These are phyloP conservation scores for Penicillium argentinense DNA, from an alignment of 495 filamentous ascomycete genomes.

Conservation along the genomic window DNA sequence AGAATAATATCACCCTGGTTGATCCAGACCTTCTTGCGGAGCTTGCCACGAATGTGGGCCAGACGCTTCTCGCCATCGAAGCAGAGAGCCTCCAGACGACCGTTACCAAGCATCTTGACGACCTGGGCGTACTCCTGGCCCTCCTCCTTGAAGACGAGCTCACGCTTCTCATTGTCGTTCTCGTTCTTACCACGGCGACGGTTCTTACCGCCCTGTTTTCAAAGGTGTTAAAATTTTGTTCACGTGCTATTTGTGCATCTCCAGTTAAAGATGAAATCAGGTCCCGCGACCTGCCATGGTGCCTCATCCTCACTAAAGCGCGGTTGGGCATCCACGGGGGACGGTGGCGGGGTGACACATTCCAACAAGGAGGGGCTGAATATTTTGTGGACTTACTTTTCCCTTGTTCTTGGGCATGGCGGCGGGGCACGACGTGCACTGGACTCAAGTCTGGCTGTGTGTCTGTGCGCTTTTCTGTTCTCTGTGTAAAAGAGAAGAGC, in stretches of 20 bases:
- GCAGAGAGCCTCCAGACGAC: constrained; percentile 92
- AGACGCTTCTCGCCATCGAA: constrained; percentile 81
- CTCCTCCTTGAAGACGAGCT: constrained; percentile 98
- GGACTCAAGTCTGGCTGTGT: constrained; percentile 25
- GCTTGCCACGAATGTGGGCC: constrained; percentile 70
- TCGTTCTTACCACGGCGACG: constrained; percentile 99
- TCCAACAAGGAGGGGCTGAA: constrained; percentile 31
- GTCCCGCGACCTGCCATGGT: background rate
- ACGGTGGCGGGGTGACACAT: constrained; percentile 27
- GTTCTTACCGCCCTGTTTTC: constrained; percentile 93
- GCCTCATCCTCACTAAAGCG: background rate
- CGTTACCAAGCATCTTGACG: constrained; percentile 98
- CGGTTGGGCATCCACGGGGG: constrained; percentile 12
- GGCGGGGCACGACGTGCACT: constrained; percentile 32
- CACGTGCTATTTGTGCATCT: background rate
- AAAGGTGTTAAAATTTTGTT: constrained; percentile 22
- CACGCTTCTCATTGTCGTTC: constrained; percentile 99
- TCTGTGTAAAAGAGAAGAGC: constrained; percentile 6
- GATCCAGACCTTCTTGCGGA: constrained; percentile 98
- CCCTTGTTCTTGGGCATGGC: constrained; percentile 98
- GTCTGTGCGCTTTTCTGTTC: constrained; percentile 14
- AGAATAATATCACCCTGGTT: constrained; percentile 99
- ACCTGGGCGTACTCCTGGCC: constrained; percentile 99
- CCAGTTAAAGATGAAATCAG: background rate
- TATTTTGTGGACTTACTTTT: constrained; percentile 65